Percentiles rank a stretch among this genome's conserved stretches.
phyloP scores from a whole-genome alignment of 2,329 filamentous ascomycete species.

The Diaporthe capsici region DNA sequence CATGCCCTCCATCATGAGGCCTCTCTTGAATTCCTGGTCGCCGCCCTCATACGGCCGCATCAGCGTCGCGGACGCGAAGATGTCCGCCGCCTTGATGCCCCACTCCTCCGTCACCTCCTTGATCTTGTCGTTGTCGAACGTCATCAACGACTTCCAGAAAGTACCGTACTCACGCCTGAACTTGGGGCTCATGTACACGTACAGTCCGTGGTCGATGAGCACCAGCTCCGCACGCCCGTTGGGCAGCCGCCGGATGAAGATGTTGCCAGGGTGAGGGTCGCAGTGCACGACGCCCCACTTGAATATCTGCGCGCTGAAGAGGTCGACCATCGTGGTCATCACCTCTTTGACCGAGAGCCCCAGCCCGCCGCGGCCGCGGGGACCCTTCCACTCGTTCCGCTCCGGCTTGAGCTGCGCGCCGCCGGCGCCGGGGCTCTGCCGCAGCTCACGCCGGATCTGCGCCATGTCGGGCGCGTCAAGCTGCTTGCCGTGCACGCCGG shows the following conservation, averaged over 20 bases:
- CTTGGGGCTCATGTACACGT: constrained; percentile 87
- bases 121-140: constrained; percentile 90
- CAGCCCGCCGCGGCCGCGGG: constrained; percentile 80
- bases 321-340: constrained; percentile 96
- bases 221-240: constrained; percentile 90
- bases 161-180: constrained; percentile 89
- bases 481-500: constrained; percentile 79
- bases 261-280: constrained; percentile 97
- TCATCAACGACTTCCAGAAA: constrained; percentile 95
- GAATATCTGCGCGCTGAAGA: constrained; percentile 99
- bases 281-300: constrained; percentile 96
- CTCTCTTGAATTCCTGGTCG: constrained; percentile 74
- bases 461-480: constrained; percentile 67
- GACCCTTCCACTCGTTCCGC: constrained; percentile 83
- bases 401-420: constrained; percentile 81
- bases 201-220: constrained; percentile 96
- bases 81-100: constrained; percentile 90
- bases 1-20: constrained; percentile 72
- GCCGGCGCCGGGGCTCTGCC: constrained; percentile 61
- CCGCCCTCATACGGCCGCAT: constrained; percentile 93
- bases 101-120: constrained; percentile 79
- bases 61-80: constrained; percentile 92
- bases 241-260: constrained; percentile 90
- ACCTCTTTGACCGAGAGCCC: constrained; percentile 87
- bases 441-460: constrained; percentile 59